These are phyloP conservation scores for Hyphodiscus sp. DNA, from an alignment of 2,329 filamentous ascomycete species.

Conservation along the genomic window DNA sequence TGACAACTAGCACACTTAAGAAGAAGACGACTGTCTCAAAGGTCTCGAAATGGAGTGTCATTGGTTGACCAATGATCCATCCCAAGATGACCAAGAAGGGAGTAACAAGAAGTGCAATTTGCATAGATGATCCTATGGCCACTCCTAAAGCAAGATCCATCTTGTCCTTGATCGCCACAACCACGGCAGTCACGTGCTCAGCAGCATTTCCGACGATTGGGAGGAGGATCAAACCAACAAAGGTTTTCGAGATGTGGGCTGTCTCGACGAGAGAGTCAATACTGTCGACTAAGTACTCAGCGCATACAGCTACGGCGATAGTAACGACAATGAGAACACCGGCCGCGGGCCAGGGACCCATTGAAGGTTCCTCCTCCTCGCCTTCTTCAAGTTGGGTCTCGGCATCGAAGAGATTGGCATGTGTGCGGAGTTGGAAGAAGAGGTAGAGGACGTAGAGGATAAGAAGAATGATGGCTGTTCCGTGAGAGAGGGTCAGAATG, in stretches of 20 bases:
- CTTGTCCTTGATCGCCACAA: conserved; percentile 67
- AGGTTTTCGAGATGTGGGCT: conserved; percentile 68
- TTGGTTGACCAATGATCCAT: conserved; percentile 61
- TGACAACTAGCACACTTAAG: conserved; percentile 67
- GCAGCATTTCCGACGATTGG: conserved; percentile 75
- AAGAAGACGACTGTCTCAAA: conserved; percentile 75
- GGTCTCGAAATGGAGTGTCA: conserved; percentile 74
- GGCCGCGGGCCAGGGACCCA: conserved; percentile 10
- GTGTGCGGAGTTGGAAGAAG: conserved; percentile 69
- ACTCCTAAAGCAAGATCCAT: conserved; percentile 71
- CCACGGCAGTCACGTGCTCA: conserved; percentile 76
- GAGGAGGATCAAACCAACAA: conserved; percentile 71
- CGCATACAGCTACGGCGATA: conserved; percentile 62
- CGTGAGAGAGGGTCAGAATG: conserved; percentile 66
- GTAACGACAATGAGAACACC: conserved; percentile 61
- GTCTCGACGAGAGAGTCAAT: conserved; percentile 65
- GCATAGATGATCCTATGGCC: conserved; percentile 72
- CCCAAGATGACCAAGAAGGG: conserved; percentile 73
- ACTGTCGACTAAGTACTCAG: conserved; percentile 69
- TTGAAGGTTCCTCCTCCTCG: conserved; percentile 4
- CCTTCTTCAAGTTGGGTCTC: conserved; percentile 31
- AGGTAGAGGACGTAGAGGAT: conserved; percentile 71
- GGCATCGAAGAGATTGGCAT: conserved; percentile 63
- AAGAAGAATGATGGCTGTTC: conserved; percentile 69
- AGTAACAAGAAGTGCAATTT: conserved; percentile 75